Evolutionary conservation across 345 rosid species (phyloP).

Genomic region (Salix exigua): DNA sequence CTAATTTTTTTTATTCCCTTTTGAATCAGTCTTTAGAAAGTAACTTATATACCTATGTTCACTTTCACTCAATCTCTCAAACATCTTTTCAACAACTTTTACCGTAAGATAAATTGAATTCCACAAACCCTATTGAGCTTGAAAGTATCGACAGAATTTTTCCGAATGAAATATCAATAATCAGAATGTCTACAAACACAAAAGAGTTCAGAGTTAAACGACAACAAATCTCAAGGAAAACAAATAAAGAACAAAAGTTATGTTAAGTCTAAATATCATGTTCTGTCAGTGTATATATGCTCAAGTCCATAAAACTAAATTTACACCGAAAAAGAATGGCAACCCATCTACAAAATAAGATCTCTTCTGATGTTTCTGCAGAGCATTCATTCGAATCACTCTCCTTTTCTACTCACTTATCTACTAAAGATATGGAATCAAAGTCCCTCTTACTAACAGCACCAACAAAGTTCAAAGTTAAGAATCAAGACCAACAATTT

Average conservation of each 20-base stretch:
- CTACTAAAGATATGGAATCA: conserved; percentile 36
- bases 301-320: neutral
- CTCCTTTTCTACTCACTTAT: conserved; percentile 40
- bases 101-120: too few relatives aligned
- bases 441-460: conserved; percentile 7
- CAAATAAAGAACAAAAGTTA: conserved; percentile 1
- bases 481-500: conserved; percentile 16
- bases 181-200: neutral
- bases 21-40: too few relatives aligned
- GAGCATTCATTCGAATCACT: conserved; percentile 33
- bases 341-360: conserved; percentile 17
- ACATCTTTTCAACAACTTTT: too few relatives aligned
- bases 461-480: neutral
- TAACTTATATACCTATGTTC: too few relatives aligned
- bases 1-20: too few relatives aligned
- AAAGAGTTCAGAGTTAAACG: neutral
- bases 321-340: conserved; percentile 25
- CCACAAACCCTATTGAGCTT: neutral
- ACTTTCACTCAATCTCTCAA: too few relatives aligned
- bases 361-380: conserved; percentile 25
- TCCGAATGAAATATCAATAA: neutral
- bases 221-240: neutral
- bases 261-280: neutral
- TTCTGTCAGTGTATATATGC: neutral
- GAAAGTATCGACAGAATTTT: neutral